Evolutionary conservation across 2,329 filamentous ascomycete species (phyloP), one percentile per base, ranked within the genome.

Genomic region (Malbranchea cinnamomea): DNA sequence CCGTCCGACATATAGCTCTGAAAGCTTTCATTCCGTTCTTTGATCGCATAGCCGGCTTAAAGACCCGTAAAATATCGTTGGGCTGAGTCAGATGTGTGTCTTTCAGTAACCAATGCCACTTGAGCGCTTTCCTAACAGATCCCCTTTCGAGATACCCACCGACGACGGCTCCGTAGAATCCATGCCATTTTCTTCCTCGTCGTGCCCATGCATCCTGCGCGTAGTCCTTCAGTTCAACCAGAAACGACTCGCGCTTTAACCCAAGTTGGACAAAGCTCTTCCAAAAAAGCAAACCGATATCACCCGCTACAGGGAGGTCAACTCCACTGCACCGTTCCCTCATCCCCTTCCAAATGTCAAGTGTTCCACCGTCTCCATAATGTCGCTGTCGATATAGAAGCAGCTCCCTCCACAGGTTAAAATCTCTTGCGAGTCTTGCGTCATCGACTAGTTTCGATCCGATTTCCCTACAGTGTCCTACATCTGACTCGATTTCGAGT

Each of bases 391-490:
- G 52, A 36, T 57, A 58, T 7, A 49, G 43, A n/a, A 63, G 44
- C 15, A 63, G 39, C 24, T 61, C 51, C 23, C 53, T 51, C 60
- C 60, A 63, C 9, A 62, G 44, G n/a, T 47, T 41, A 31, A 60
- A 50, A 37, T 62, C 48, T 23, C 49, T 36, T 14, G 41, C 41
- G 35, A 45, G 36, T 4, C 30, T 36, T 4, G 48, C 41, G 20
- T 44, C 34, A 30, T 63, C 56, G 17, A 60, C 43, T 17, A 62
- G 38, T 23, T 54, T 53, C 13, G 41, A 45, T 20, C 55, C 53
- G 29, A 53, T 38, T n/a, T 45, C 41, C 18, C 43, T 33, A 24
- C 38, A 44, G 35, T 54, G 48, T 21, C 53, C 53, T 13, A 61
- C 38, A 28, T 60, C 49, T 6, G 58, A 60, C 39, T 62, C 57